Evolutionary conservation across 2,329 filamentous ascomycete species (phyloP), one percentile per base, ranked within the genome.

Genomic region (Paracoccidioides lutzii): DNA sequence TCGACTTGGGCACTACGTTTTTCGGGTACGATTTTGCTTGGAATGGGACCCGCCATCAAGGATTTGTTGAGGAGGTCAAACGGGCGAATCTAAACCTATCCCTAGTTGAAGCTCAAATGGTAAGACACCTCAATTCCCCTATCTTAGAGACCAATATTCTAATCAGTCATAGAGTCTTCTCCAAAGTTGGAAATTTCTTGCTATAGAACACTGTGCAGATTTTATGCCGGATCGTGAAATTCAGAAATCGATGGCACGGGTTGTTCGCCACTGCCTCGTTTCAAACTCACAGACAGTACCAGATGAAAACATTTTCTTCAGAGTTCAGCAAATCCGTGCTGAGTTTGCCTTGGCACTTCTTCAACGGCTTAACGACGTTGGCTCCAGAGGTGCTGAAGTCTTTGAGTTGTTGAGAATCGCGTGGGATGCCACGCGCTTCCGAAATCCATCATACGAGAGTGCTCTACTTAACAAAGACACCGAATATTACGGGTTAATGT

Each of bases 81-180:
- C 83, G 83, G 58, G 93, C 91, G 44, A 98, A 98, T 69, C 75
- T 86, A 59, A 97, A 98, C 69, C 70, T 98, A 53, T 95, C 90
- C 30, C 76, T 95, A 38, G 89, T 98, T 38, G 90, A 97, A 68
- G 88, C 91, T 30, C 90, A 98, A 73, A 84, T 93, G 61, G 84
- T 88, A 76, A 72, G 84, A 68, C 14, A 33, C 22, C 33, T n/a
- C 33, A 33, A 15, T 5, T 37, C 8, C n/a, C 50, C 10, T 41
- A 12, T 40, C 15, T n/a, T 15, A 10, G 28, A 37, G 10, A 52
- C 43, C 40, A 41, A 74, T 61, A 48, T 28, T 10, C 56, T 57
- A 61, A 60, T 48, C 49, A 28, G 15, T 43, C 57, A 40, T 64
- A 88, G 85, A 81, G 83, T 45, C 80, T 98, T 15, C 85, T 96